phyloP scores from a whole-genome alignment of 2,329 filamentous ascomycete genomes.

The Calonectria pteridis region DNA sequence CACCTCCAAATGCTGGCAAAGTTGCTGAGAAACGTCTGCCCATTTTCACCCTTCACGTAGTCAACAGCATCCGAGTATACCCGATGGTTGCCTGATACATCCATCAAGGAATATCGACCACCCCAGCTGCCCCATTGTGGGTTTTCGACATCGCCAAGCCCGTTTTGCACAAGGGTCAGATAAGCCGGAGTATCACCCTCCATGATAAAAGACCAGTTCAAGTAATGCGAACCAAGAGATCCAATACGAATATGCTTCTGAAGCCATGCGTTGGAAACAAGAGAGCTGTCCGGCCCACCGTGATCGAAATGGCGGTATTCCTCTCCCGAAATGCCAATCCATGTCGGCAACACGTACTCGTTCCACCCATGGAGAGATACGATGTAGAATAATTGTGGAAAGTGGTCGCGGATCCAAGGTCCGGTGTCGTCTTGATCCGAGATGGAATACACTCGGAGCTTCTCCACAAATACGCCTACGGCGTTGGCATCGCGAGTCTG shows the following conservation, averaged over 20 bases:
- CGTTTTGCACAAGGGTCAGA: not conserved
- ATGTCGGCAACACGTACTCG: not conserved
- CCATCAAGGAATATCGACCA: not conserved
- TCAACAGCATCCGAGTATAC: not conserved
- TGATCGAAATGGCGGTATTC: not conserved
- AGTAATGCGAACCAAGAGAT: not conserved
- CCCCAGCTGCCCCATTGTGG: not conserved
- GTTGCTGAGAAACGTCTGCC: slow-evolving; percentile 41
- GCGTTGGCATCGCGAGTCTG: not conserved
- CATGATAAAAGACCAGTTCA: slow-evolving; percentile 2
- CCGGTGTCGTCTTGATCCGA: not conserved
- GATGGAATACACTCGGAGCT: not conserved
- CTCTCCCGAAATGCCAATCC: not conserved
- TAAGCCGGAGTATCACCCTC: not conserved
- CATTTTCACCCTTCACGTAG: slow-evolving; percentile 30
- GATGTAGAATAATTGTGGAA: not conserved
- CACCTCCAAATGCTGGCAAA: slow-evolving; percentile 58
- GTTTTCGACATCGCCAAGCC: not conserved
- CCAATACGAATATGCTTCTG: not conserved
- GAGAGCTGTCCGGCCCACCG: not conserved
- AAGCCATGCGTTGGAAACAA: not conserved
- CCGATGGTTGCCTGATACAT: not conserved
- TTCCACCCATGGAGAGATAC: not conserved
- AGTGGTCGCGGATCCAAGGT: not conserved
- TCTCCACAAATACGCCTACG: not conserved